Base-by-base conservation (phyloP, 192 early-diverging fungal species). In the Dispira simplex region DNA sequence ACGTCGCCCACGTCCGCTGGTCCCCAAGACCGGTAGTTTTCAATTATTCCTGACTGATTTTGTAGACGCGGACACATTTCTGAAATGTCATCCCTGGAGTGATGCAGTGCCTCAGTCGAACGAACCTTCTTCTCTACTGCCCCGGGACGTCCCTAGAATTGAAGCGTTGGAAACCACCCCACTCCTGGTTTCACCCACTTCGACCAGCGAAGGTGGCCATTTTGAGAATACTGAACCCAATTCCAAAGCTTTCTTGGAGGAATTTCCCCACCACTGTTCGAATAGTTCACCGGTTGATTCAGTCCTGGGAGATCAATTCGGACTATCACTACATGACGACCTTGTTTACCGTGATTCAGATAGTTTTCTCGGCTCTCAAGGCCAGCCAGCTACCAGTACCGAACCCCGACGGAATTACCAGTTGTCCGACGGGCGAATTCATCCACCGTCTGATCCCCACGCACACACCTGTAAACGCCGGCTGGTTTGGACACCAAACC, bases 1-100 rank as follows among this genome's bases (percentile, higher is more conserved):
- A 66, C 66, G 75, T 67, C 70, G 70, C 63, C 66, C 74, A 62
- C 72, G 71, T 55, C 73, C 83, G 25, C 69, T 95, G 23, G 90
- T 89, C 8, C 68, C 70, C 11, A 95, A 95, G 66, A 76, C 85
- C 5, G 92, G 92, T 2, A 82, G 79, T 43, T 94, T 95, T 64
- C 93, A 95, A 66, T 69, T 88, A 20, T 95, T 94, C 46, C 63
- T 95, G 59, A 73, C 74, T 13, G 89, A 85, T 11, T 95, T 79
- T 65, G 85, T 83, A 65, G 91, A 95, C 73, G 90, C 93, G 13
- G 86, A 81, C 1, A 71, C 83, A 9, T 94, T 95, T 69, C 84
- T 95, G 66, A 66, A 80, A 27, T 79, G 85, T 14, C 71, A 84
- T 66, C 84, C 84, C 3, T 79, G 73, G 70, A 74, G 72, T 8